Percentiles rank a stretch among this genome's conserved stretches.
These are phyloP conservation scores for Talaromyces trachyspermus DNA, from an alignment of 495 filamentous ascomycete genomes.

Conservation along the genomic window DNA sequence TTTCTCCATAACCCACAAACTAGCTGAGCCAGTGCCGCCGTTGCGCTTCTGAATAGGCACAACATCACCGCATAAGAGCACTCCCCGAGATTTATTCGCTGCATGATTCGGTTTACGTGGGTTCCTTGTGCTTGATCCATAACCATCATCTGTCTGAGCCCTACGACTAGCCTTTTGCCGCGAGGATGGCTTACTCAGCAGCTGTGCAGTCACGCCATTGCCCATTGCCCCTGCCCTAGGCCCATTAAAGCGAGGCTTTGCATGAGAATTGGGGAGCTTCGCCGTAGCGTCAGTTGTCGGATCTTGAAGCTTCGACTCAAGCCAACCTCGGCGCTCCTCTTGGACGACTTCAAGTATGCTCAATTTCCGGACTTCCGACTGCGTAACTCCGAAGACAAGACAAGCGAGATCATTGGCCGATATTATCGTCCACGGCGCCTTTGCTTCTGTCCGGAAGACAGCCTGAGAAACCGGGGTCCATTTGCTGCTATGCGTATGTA, in stretches of 20 bases:
- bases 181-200: conserved; percentile 83
- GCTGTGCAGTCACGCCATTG: conserved; percentile 74
- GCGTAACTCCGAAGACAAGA: conserved; percentile 90
- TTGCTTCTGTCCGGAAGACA: conserved; percentile 87
- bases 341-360: conserved; percentile 93
- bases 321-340: conserved; percentile 78
- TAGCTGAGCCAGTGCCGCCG: conserved; percentile 82
- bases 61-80: conserved; percentile 91
- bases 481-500: conserved; percentile 80
- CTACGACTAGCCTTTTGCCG: conserved; percentile 49
- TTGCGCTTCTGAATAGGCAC: conserved; percentile 95
- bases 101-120: conserved; percentile 46
- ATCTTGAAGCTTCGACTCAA: conserved; percentile 74
- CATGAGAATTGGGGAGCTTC: conserved; percentile 27
- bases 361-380: conserved; percentile 86
- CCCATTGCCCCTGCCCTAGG: conserved; percentile 54
- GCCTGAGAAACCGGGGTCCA: conserved; percentile 90
- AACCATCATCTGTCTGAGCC: conserved; percentile 69
- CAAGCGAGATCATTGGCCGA: conserved; percentile 97
- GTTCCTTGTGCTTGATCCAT: conserved; percentile 56
- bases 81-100: conserved; percentile 74
- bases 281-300: conserved; percentile 43
- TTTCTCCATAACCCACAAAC: conserved; percentile 98
- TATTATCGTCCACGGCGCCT: conserved; percentile 87
- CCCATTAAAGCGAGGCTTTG: conserved; percentile 30